Conservation (phyloP, 768 basidiomycete genomes). For the Rhizopogon rudus region DNA sequence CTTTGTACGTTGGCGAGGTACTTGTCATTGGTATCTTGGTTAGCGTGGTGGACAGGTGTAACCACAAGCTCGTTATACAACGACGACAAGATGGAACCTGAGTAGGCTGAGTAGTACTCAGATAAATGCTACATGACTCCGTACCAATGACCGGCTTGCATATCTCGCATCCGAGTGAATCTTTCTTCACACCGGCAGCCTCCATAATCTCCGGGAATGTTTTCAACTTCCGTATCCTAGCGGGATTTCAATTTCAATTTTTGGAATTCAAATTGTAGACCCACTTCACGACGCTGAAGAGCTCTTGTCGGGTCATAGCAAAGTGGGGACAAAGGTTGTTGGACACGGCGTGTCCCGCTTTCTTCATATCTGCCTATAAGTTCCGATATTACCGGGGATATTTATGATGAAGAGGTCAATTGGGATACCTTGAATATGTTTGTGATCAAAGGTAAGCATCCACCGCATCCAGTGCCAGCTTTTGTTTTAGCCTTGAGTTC, state of each 20-base stretch:
- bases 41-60: constrained; percentile 55
- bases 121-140: background rate
- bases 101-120: background rate
- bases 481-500: constrained; percentile 65
- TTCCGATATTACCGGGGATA: constrained; percentile 7
- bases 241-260: no score
- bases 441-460: constrained; percentile 56
- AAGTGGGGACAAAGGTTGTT: constrained; percentile 67
- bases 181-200: constrained; percentile 39
- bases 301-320: constrained; percentile 55
- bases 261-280: constrained; percentile 1
- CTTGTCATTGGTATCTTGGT: constrained; percentile 69
- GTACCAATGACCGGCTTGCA: constrained; percentile 66
- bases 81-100: constrained; percentile 38
- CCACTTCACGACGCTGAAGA: constrained; percentile 57
- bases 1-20: constrained; percentile 72
- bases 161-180: constrained; percentile 62
- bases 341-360: constrained; percentile 51
- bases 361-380: constrained; percentile 58
- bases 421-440: constrained; percentile 31
- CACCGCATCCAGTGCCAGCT: constrained; percentile 68
- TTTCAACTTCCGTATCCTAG: constrained; percentile 52
- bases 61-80: constrained; percentile 64
- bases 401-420: background rate
- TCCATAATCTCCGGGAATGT: constrained; percentile 53